These are phyloP conservation scores for Suhomyces chickasaworum DNA, from an alignment of 1,139 yeast genomes.

Conservation along the genomic window DNA sequence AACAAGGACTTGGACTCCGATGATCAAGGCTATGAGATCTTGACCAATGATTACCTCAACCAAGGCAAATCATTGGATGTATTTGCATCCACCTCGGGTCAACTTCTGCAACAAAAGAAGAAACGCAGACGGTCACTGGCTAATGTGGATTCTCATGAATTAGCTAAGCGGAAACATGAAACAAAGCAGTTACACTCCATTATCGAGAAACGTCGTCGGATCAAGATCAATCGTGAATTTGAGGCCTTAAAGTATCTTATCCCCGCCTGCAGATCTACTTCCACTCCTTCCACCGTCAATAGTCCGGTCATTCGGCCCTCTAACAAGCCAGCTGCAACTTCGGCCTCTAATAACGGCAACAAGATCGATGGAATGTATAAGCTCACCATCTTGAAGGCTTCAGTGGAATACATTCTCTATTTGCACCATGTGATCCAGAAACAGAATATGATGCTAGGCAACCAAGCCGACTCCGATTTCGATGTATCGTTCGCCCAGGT, in stretches of 20 bases:
- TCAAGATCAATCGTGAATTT: constrained; percentile 79
- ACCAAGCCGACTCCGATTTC: constrained; percentile 21
- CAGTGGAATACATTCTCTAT: constrained; percentile 77
- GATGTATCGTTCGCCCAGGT: constrained; percentile 51
- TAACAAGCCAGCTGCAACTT: constrained; percentile 13
- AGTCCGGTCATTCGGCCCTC: constrained; percentile 20
- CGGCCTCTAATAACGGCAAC: constrained; percentile 28
- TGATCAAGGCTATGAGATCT: constrained; percentile 45
- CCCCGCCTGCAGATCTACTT: constrained; percentile 68
- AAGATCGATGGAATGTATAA: constrained; percentile 74
- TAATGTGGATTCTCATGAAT: constrained; percentile 51
- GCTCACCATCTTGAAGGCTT: constrained; percentile 74
- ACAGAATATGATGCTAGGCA: constrained; percentile 40
- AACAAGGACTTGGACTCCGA: constrained; percentile 49
- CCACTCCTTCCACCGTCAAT: constrained; percentile 16
- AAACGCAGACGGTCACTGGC: constrained; percentile 52
- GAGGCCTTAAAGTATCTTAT: constrained; percentile 76
- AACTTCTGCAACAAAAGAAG: constrained; percentile 28
- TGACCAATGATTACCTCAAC: constrained; percentile 39
- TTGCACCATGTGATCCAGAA: constrained; percentile 59
- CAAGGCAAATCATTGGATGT: constrained; percentile 8
- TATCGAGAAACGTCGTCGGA: constrained; percentile 76
- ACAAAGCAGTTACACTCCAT: constrained; percentile 71
- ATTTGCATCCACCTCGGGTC: constrained; percentile 5
- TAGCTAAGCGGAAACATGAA: constrained; percentile 57